phyloP scores from a whole-genome alignment of 2,329 filamentous ascomycete genomes.

The Leptographium lundbergii region DNA sequence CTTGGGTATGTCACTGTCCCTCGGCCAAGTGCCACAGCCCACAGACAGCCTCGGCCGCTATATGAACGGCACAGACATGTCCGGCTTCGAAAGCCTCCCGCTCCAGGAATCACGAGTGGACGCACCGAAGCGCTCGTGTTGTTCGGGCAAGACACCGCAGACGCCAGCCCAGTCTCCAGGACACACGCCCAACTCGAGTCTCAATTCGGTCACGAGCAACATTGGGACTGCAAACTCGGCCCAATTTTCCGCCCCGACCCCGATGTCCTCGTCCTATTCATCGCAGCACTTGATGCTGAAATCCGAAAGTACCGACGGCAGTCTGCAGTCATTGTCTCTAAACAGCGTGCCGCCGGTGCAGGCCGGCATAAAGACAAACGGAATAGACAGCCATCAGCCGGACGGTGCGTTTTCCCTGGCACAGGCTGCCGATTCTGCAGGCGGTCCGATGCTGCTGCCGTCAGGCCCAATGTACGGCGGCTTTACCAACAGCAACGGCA shows the following conservation, averaged over 20 bases:
- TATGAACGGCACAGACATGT: not conserved
- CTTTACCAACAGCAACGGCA: not conserved
- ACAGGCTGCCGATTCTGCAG: not conserved
- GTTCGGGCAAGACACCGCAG: not conserved
- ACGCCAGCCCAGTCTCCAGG: conserved; percentile 1
- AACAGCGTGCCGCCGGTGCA: not conserved
- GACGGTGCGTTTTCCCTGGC: not conserved
- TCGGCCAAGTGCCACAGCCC: not conserved
- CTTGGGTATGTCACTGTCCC: not conserved
- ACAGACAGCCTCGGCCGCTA: not conserved
- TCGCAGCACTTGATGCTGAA: conserved; percentile 4
- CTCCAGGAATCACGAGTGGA: not conserved
- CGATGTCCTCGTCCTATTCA: conserved; percentile 5
- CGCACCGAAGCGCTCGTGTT: conserved; percentile 6
- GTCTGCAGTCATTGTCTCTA: not conserved
- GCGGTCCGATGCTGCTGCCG: not conserved
- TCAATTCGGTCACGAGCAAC: conserved; percentile 8
- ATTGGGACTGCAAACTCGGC: not conserved
- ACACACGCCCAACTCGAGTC: conserved; percentile 11
- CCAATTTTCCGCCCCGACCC: conserved; percentile 5
- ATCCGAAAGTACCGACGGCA: not conserved
- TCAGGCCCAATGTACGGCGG: not conserved
- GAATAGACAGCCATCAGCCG: not conserved
- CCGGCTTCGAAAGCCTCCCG: not conserved
- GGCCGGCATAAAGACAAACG: not conserved